These are phyloP conservation scores for Fusarium pseudonygamai DNA, from an alignment of 2,329 filamentous ascomycete species.

Conservation along the genomic window DNA sequence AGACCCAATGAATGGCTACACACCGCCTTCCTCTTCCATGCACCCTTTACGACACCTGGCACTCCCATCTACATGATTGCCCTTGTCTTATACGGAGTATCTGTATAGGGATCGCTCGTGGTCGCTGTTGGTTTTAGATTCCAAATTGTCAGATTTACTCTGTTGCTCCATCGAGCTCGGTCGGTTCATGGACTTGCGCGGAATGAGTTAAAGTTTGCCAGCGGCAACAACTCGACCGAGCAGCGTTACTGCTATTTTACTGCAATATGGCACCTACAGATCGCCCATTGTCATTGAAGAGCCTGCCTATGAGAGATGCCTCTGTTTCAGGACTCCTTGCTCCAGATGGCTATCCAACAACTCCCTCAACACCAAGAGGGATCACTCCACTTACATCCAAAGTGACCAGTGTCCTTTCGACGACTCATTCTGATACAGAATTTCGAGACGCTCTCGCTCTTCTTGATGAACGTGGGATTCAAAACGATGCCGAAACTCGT, in stretches of 20 bases:
- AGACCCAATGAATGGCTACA: slow-evolving; percentile 9
- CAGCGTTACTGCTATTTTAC: neutral
- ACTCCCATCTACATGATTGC: slow-evolving; percentile 4
- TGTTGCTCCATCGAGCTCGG: neutral
- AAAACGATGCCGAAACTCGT: slow-evolving; percentile 81
- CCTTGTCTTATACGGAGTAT: slow-evolving; percentile 1
- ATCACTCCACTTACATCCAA: slow-evolving; percentile 80
- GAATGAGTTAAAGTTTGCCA: slow-evolving; percentile 15
- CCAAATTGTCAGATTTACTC: neutral
- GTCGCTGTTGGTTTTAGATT: neutral
- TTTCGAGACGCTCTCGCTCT: slow-evolving; percentile 86
- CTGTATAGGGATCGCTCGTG: neutral
- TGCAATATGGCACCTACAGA: slow-evolving; percentile 33
- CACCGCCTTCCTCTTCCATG: slow-evolving; percentile 41
- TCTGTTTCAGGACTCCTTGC: slow-evolving; percentile 66
- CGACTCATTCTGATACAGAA: slow-evolving; percentile 91
- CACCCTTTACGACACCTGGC: slow-evolving; percentile 41
- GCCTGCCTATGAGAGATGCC: slow-evolving; percentile 38
- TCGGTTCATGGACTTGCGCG: neutral
- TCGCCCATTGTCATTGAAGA: slow-evolving; percentile 31
- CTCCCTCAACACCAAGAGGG: slow-evolving; percentile 60
- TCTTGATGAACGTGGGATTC: slow-evolving; percentile 75
- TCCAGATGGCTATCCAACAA: slow-evolving; percentile 88
- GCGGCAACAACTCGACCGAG: neutral
- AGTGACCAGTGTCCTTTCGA: slow-evolving; percentile 85